These are phyloP conservation scores for Arthrobotrys musiformis DNA, from an alignment of 2,329 filamentous ascomycete genomes.

Conservation along the genomic window DNA sequence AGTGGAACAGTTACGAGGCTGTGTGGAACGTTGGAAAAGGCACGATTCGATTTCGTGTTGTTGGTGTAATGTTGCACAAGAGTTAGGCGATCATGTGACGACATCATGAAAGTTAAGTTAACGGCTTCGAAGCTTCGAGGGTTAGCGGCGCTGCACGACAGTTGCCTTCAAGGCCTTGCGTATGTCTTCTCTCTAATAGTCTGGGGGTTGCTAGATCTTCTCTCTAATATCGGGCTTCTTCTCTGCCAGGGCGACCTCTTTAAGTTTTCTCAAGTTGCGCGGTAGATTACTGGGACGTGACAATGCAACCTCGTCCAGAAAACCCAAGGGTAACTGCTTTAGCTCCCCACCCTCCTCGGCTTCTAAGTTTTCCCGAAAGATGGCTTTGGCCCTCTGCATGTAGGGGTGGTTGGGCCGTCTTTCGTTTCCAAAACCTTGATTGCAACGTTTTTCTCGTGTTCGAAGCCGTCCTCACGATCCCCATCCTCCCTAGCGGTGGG, in stretches of 20 bases:
- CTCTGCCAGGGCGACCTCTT: constrained; percentile 8
- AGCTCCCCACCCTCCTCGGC: constrained; percentile 5
- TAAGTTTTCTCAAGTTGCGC: constrained; percentile 19
- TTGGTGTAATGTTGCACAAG: no score
- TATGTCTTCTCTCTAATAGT: no score
- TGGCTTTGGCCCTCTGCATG: neutral
- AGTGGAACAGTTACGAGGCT: no score
- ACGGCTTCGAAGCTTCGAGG: no score
- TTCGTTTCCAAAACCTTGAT: constrained; percentile 3
- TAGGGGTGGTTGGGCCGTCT: neutral
- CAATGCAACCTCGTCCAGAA: constrained; percentile 18
- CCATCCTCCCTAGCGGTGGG: neutral
- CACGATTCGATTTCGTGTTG: no score
- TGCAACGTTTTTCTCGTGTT: neutral
- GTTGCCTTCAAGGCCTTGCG: no score
- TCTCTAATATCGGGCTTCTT: constrained; percentile 12
- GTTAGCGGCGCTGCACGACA: neutral
- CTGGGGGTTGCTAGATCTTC: no score
- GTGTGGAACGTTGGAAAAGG: no score
- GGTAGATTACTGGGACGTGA: constrained; percentile 16
- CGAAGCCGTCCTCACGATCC: neutral
- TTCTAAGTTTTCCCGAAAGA: constrained; percentile 12
- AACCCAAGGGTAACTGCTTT: neutral
- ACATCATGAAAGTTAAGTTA: no score
- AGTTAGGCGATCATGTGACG: no score